Conservation (phyloP, 2,329 filamentous ascomycete species). For the Fusarium neocosmosporiellum region DNA sequence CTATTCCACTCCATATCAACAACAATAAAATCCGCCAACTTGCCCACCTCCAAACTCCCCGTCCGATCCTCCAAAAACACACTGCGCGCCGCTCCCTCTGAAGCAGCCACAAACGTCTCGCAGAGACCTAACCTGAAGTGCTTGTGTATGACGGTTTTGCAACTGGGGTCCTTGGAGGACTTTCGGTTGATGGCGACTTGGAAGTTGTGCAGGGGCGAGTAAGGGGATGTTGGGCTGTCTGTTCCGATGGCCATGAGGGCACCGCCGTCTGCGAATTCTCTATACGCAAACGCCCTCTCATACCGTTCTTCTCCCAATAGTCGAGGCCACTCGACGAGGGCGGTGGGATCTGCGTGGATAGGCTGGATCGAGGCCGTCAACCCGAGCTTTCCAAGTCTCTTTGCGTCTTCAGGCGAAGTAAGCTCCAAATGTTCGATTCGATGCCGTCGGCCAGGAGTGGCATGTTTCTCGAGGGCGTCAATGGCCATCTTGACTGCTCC, state of each 20-base stretch:
- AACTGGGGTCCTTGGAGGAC: slow-evolving; percentile 59
- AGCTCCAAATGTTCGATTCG: slow-evolving; percentile 73
- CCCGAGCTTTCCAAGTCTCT: slow-evolving; percentile 63
- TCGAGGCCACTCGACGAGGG: slow-evolving; percentile 67
- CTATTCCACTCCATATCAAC: slow-evolving; percentile 59
- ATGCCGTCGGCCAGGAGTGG: slow-evolving; percentile 60
- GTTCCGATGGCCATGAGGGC: slow-evolving; percentile 65
- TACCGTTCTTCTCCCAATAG: slow-evolving; percentile 64
- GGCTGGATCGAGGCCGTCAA: slow-evolving; percentile 68
- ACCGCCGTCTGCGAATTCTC: slow-evolving; percentile 65
- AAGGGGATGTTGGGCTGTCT: slow-evolving; percentile 67
- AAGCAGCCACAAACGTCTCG: slow-evolving; percentile 62
- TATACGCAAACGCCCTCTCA: slow-evolving; percentile 68
- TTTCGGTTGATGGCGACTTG: slow-evolving; percentile 68
- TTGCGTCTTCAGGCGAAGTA: slow-evolving; percentile 63
- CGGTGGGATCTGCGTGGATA: slow-evolving; percentile 67
- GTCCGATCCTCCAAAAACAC: slow-evolving; percentile 61
- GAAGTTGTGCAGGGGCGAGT: slow-evolving; percentile 61
- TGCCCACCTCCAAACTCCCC: slow-evolving; percentile 61
- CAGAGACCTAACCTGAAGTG: slow-evolving; percentile 62
- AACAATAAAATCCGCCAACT: slow-evolving; percentile 64
- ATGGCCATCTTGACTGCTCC: slow-evolving; percentile 66
- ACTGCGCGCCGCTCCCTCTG: slow-evolving; percentile 62
- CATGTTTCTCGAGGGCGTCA: slow-evolving; percentile 59
- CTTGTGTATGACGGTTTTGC: slow-evolving; percentile 57